Evolutionary conservation across 805 yeast species (phyloP).

Genomic region (Kodamaea neixiangensis): DNA sequence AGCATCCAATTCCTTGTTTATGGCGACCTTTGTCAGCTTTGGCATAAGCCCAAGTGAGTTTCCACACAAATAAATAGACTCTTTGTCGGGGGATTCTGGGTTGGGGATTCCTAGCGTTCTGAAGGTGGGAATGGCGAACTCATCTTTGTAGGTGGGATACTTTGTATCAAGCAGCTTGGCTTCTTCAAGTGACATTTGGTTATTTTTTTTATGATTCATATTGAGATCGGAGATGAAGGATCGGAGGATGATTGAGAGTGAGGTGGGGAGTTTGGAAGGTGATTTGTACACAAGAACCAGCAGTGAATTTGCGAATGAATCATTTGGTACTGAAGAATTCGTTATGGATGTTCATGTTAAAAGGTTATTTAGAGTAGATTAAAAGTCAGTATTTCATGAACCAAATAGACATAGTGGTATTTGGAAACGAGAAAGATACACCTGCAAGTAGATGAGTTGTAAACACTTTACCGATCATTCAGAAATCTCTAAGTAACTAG

Average conservation of each 20-base stretch:
- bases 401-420: no score
- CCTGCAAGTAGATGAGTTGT: no score
- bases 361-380: no score
- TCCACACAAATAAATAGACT: constrained; percentile 75
- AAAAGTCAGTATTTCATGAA: no score
- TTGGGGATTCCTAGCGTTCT: constrained; percentile 54
- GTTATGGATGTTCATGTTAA: no score
- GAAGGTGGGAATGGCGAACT: constrained; percentile 70
- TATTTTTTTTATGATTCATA: background rate
- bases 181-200: background rate
- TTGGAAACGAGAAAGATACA: no score
- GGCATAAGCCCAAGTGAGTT: constrained; percentile 96
- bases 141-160: constrained; percentile 40
- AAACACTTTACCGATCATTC: no score
- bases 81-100: constrained; percentile 17
- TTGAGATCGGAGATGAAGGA: background rate
- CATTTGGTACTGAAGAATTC: no score
- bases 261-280: no score
- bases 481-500: no score
- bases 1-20: constrained; percentile 70
- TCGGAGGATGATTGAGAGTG: background rate
- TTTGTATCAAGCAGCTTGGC: constrained; percentile 30
- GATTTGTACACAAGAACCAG: no score
- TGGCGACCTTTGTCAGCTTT: constrained; percentile 51
- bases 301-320: no score